Evolutionary conservation across 1,284 basidiomycete species (phyloP).

Genomic region (Cryptococcus maquisensis): DNA sequence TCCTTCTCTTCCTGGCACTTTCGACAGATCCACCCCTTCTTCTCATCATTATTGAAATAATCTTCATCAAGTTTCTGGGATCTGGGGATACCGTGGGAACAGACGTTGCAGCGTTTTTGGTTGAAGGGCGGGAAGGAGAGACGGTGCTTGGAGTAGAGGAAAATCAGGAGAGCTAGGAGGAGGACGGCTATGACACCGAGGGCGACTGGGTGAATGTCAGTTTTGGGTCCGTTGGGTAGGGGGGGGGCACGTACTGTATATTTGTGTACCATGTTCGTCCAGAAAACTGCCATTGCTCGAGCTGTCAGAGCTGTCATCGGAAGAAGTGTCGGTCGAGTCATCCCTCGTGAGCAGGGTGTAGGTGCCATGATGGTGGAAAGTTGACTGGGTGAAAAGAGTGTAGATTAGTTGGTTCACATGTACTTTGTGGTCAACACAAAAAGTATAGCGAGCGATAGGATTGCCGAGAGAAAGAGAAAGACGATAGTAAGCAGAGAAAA

Average conservation of each 20-base stretch:
- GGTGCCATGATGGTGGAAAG: too few species aligned
- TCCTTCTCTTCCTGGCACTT: slow-evolving; percentile 8
- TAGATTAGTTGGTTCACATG: too few species aligned
- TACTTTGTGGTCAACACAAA: too few species aligned
- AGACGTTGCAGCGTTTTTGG: slow-evolving; percentile 9
- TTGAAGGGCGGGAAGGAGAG: slow-evolving; percentile 12
- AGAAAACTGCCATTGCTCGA: slow-evolving; percentile 2
- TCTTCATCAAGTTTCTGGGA: slow-evolving; percentile 3
- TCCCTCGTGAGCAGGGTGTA: too few species aligned
- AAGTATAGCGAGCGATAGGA: too few species aligned
- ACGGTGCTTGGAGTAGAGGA: slow-evolving; percentile 2
- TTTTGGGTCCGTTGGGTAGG: background rate
- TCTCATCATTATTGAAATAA: slow-evolving; percentile 3
- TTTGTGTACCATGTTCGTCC: slow-evolving; percentile 5
- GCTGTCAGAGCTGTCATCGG: background rate
- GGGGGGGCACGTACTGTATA: slow-evolving; percentile 7
- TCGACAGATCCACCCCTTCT: slow-evolving; percentile 8
- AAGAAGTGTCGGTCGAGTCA: background rate
- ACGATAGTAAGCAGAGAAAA: too few species aligned
- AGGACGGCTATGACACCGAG: slow-evolving; percentile 5
- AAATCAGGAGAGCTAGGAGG: slow-evolving; percentile 5
- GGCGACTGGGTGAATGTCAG: slow-evolving; percentile 1
- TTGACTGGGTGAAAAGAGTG: too few species aligned
- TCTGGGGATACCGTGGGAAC: slow-evolving; percentile 5
- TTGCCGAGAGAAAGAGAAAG: too few species aligned